Conservation (phyloP, 1,284 basidiomycete genomes). For the Schizophyllum amplum region DNA sequence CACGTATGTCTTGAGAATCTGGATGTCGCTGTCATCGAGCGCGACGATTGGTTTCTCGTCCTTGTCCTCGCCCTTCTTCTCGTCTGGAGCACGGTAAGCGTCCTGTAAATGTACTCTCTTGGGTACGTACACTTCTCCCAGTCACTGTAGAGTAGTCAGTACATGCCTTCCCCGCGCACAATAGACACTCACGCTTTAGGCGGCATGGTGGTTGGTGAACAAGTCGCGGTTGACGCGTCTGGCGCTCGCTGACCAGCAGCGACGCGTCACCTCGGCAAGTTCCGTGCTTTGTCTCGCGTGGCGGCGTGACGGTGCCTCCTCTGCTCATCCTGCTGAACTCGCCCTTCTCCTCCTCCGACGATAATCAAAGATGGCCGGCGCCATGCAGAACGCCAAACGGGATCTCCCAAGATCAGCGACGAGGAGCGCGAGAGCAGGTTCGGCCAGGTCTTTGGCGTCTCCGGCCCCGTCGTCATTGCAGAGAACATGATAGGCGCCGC, state of each 20-base stretch:
- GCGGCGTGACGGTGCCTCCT: background rate
- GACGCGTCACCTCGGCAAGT: background rate
- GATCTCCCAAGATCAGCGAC: slow-evolving; percentile 81
- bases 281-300: slow-evolving; percentile 7
- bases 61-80: slow-evolving; percentile 81
- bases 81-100: slow-evolving; percentile 39
- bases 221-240: background rate
- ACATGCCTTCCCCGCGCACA: background rate
- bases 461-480: slow-evolving; percentile 93
- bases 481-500: slow-evolving; percentile 95
- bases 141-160: slow-evolving; percentile 46
- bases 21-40: slow-evolving; percentile 97
- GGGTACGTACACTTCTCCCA: slow-evolving; percentile 88
- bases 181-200: slow-evolving; percentile 70
- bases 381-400: slow-evolving; percentile 84
- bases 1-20: slow-evolving; percentile 98
- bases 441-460: slow-evolving; percentile 90
- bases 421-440: slow-evolving; percentile 87
- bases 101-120: background rate
- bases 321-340: background rate
- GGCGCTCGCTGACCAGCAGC: background rate
- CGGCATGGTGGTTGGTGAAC: slow-evolving; percentile 47
- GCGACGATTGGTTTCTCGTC: slow-evolving; percentile 80
- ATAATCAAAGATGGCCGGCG: slow-evolving; percentile 66
- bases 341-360: background rate